A percentile compares a stretch with the other conserved stretches of the same genome.
phyloP scores from a whole-genome alignment of 139 green algal species.

The Tetradesmus lagerheimii region DNA sequence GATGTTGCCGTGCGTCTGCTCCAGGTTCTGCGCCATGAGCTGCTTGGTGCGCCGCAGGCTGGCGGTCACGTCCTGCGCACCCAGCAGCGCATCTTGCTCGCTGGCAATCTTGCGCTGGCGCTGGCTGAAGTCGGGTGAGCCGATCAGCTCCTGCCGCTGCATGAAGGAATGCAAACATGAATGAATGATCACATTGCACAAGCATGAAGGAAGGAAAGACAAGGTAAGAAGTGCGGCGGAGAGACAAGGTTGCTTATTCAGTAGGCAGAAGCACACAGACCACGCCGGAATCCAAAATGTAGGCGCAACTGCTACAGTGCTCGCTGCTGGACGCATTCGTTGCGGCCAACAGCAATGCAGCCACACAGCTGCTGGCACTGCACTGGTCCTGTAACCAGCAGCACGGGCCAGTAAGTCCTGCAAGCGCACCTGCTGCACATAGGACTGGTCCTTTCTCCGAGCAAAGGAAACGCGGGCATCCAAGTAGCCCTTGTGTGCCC shows the following conservation, averaged over 20 bases:
- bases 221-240: no score
- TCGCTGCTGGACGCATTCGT: background rate
- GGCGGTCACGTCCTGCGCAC: conserved; percentile 71
- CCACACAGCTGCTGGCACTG: background rate
- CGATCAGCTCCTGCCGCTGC: conserved; percentile 72
- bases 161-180: no score
- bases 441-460: conserved; percentile 44
- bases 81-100: conserved; percentile 61
- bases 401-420: background rate
- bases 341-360: background rate
- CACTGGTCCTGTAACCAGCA: background rate
- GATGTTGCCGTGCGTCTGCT: conserved; percentile 77
- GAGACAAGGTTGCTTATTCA: no score
- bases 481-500: conserved; percentile 17
- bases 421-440: conserved; percentile 56
- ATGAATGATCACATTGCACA: no score
- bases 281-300: background rate
- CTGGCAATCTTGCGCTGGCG: conserved; percentile 60
- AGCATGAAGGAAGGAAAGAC: no score
- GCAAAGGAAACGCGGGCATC: conserved; percentile 37
- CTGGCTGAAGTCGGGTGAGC: conserved; percentile 47
- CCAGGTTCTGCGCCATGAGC: conserved; percentile 74
- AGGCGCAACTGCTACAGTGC: background rate
- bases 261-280: no score
- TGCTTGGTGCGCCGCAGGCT: conserved; percentile 75